Evolutionary conservation across 371 early-diverging fungal genomes (phyloP).

Genomic region (Apophysomyces trapeziformis): DNA sequence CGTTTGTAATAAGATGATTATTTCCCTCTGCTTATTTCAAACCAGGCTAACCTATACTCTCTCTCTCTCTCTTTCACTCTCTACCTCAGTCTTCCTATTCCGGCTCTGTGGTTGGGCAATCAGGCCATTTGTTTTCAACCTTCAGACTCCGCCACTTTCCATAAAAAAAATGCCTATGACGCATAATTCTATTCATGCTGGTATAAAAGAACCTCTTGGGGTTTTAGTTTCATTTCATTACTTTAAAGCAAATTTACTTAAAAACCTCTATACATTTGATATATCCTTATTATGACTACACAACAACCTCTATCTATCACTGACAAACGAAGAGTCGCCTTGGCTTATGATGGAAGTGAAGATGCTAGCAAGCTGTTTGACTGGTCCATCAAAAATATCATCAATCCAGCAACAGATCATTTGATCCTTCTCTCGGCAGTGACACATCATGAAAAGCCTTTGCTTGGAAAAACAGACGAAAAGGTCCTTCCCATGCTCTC

Average conservation of each 20-base stretch:
- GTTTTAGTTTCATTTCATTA: not conserved
- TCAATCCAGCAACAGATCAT: constrained; percentile 49
- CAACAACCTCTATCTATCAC: constrained; percentile 34
- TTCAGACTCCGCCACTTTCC: not conserved
- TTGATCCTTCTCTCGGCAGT: constrained; percentile 49
- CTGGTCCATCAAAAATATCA: constrained; percentile 51
- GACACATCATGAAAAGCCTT: constrained; percentile 11
- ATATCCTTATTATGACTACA: constrained; percentile 22
- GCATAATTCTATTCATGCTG: not conserved
- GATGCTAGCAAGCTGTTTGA: constrained; percentile 54
- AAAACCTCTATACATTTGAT: no score
- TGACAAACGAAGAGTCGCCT: constrained; percentile 52
- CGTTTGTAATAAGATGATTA: no score
- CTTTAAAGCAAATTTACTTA: not conserved
- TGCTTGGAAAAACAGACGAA: constrained; percentile 3
- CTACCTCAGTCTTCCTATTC: no score
- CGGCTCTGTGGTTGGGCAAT: not conserved
- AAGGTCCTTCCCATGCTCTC: constrained; percentile 39
- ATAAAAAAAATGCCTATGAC: not conserved
- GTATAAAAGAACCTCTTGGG: not conserved
- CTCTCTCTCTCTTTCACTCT: no score
- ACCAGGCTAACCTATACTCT: not conserved
- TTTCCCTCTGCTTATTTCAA: not conserved
- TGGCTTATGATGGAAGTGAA: constrained; percentile 56
- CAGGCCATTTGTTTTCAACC: constrained; percentile 9